Evolutionary conservation across 148 eudicot species (phyloP), one percentile per base, ranked within the genome.

Genomic region (Dianthus caryophyllus): DNA sequence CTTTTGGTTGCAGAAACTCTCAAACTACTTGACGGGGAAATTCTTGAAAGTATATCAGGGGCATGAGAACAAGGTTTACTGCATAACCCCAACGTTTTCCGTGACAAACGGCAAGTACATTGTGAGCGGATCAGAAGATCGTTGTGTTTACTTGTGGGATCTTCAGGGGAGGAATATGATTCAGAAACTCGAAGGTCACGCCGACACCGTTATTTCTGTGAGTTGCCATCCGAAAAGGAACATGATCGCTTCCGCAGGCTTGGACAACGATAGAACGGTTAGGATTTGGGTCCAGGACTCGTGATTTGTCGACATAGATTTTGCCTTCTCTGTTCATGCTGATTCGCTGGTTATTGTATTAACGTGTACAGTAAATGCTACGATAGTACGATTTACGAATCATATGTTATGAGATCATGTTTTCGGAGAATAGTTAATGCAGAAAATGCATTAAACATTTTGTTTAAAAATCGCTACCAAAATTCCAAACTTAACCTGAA

Each of bases 111-210:
- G 85, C 18, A 94, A 78, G 74, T 94, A 88, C 76, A 86, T 94
- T 65, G 93, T 94, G 44, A 85, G 97, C 60, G 99, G 99, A 53
- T 94, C 96, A 25, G 97, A 94, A 75, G 99, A 94, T 79, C 70
- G 76, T 18, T 81, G 93, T 69, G 79, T 94, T 7, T 94, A 86
- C 82, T 44, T 94, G 74, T 94, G 99, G 99, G 92, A 88, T 83
- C 75, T 94, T 36, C 91, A 84, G 66, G 89, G 93, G 68, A 86
- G 79, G 72, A 81, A 72, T 70, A 48, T 89, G 83, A 63, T 93
- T 63, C 99, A 94, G 69, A 94, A 78, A 79, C 87, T 94, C 46
- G 93, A 90, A 79, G 98, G 98, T 43, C 98, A 94, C 39, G 78
- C 84, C 8, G 98, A 94, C 76, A 78, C 92, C 26, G 97, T 90